Conservation (phyloP, 2,329 filamentous ascomycete species). For the Colletotrichum tanaceti region DNA sequence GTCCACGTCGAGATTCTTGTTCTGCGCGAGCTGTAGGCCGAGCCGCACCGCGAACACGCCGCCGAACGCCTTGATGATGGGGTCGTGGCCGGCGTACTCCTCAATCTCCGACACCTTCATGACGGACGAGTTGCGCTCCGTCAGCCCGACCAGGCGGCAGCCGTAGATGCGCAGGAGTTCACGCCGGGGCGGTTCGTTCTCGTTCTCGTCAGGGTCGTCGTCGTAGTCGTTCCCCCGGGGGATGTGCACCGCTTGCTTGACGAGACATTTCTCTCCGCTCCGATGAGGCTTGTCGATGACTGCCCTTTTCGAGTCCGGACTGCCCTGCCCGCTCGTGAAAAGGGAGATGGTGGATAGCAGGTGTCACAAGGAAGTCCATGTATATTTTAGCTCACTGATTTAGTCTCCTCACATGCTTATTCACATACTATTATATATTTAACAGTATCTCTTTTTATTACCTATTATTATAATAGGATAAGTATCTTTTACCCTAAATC, state of each 20-base stretch:
- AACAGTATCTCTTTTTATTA: too few relatives aligned
- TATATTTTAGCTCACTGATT: too few relatives aligned
- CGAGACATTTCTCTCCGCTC: conserved; percentile 27
- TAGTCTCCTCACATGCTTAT: too few relatives aligned
- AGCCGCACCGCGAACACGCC: background rate
- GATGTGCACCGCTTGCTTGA: conserved; percentile 18
- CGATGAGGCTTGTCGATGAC: background rate
- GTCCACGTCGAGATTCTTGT: conserved; percentile 15
- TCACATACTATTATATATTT: too few relatives aligned
- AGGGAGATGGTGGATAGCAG: conserved; percentile 91
- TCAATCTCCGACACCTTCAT: conserved; percentile 84
- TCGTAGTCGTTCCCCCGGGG: background rate
- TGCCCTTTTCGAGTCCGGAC: background rate
- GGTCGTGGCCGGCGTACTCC: conserved; percentile 74
- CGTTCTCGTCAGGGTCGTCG: too few relatives aligned
- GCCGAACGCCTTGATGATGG: conserved; percentile 85
- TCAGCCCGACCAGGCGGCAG: conserved; percentile 80
- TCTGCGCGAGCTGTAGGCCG: conserved; percentile 8
- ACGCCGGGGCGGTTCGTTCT: conserved; percentile 43
- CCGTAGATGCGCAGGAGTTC: conserved; percentile 80
- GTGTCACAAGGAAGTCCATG: too few relatives aligned
- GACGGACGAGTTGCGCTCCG: conserved; percentile 84
- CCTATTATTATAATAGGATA: too few relatives aligned
- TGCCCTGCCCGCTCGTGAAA: conserved; percentile 54
- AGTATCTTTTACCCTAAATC: too few relatives aligned